Base-by-base conservation (phyloP, 1,139 yeast species). In the Yamadazyma siamensis region DNA sequence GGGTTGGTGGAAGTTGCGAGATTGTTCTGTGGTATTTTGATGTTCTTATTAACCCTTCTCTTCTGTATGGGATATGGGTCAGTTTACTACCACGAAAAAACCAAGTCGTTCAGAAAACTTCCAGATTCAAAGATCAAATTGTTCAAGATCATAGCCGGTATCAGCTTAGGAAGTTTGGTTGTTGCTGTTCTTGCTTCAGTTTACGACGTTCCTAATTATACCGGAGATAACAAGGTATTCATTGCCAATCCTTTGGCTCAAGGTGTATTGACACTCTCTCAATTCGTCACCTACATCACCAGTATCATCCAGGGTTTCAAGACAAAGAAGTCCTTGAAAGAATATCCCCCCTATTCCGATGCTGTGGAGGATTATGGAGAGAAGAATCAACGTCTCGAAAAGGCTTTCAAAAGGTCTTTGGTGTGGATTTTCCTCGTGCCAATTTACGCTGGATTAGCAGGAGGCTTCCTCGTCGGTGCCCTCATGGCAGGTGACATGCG, bases 61-160 rank as follows among this genome's bases (percentile, higher is more conserved):
- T 61, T 64, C 36, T 40, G 65, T 23, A 61, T 61, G 68, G 71
- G 71, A 0, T 61, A 56, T 33, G 71, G 71, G 1, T 66, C 62
- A 3, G 43, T 63, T 13, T 64, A 59, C 36, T 55, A 54, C 36
- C 56, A 52, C 24, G 43, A 44, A 23, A 54, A 52, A 3, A 48
- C 63, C 12, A 46, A 44, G 29, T 51, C 55, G 26, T 60, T 47
- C 31, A 43, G 65, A 29, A 36, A 48, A 24, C 35, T 62, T 9
- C 68, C 69, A 2, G 34, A 38, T 6, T 33, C 41, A 3, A 35
- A 44, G 13, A 32, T 44, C 31, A 46, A 39, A n/a, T 35, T 39
- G 10, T 56, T 61, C 5, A 28, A 35, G 4, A 32, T 30, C 4
- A 38, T 58, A 12, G 37, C 54, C 6, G 15, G 41, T 13, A 16